Conservation (phyloP, 495 filamentous ascomycete genomes). For the Aspergillus panamensis region DNA sequence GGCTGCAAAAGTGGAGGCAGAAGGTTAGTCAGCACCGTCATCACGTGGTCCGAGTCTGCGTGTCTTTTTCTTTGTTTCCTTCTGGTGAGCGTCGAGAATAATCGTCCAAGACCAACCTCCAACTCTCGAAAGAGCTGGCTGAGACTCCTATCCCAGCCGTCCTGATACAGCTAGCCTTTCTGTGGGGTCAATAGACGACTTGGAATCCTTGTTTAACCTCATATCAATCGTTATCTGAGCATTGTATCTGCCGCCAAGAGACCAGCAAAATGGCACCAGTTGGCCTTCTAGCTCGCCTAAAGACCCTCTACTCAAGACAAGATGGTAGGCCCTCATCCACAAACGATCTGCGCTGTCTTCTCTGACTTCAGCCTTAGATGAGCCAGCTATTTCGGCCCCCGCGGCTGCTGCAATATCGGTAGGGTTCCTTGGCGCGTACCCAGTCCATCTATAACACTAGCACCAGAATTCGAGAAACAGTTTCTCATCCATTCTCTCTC, state of each 20-base stretch:
- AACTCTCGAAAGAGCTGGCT: background rate
- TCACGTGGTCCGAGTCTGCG: too few species aligned
- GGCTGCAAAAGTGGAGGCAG: too few species aligned
- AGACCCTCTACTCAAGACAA: conserved; percentile 36
- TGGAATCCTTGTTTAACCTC: background rate
- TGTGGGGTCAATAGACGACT: background rate
- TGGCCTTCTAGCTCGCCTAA: conserved; percentile 35
- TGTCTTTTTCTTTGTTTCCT: background rate
- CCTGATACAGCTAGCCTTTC: background rate
- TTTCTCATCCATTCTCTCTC: too few species aligned
- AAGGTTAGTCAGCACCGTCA: too few species aligned
- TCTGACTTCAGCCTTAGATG: conserved; percentile 28
- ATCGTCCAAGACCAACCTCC: background rate
- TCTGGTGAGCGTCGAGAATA: background rate
- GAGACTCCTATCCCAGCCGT: background rate
- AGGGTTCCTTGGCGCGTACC: conserved; percentile 26
- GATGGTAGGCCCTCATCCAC: conserved; percentile 25
- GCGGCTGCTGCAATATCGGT: conserved; percentile 52
- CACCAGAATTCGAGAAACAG: conserved; percentile 1
- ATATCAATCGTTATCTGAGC: background rate
- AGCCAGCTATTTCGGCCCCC: conserved; percentile 47
- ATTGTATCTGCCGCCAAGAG: background rate
- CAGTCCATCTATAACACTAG: conserved; percentile 19
- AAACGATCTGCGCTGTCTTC: background rate
- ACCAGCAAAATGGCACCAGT: conserved; percentile 35